Evolutionary conservation across 2,329 filamentous ascomycete species (phyloP), one percentile per base, ranked within the genome.

Genomic region (Hymenoscyphus infarciens): DNA sequence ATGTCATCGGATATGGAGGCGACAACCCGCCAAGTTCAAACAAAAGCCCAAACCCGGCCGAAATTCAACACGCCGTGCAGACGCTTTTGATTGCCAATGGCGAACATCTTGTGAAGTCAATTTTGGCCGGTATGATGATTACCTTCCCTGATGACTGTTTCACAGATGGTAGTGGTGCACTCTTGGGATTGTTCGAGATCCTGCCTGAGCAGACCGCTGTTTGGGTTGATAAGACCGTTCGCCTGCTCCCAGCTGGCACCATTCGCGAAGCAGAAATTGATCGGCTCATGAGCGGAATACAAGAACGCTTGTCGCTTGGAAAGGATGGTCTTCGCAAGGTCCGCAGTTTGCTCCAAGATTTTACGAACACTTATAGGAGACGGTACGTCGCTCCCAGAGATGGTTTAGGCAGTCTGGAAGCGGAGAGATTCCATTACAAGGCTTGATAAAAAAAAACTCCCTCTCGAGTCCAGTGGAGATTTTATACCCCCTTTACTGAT

Each of bases 101-200:
- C 42, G 88, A 92, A 71, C 79, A 86, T 61, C 81, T 99, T 31
- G 88, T 95, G 7, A 94, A 97, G 77, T 90, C 93, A 67, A 88
- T 96, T 63, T 83, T 99, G 79, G 95, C 93, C 1, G 95, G 95
- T 64, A 96, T 99, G 93, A 98, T 99, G 94, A 97, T 97, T 75
- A 96, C 90, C 0, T 99, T 99, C 78, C 96, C 95, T 0, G 86
- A 91, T 53, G 95, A 98, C 75, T 97, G 93, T 77, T 96, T 98
- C 73, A 88, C 93, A 0, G 95, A 99, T 74, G 93, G 92, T 16
- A 97, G 92, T 57, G 93, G 92, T 4, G 91, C 97, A n/a, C 79
- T 99, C 59, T 85, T 99, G 64, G 88, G 89, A 3, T 82, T 98
- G 67, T 97, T 99, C 74, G 89, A 97, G 75, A 80, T 98, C 49